Conservation (phyloP, 768 basidiomycete species). For the Boletus edulis region DNA sequence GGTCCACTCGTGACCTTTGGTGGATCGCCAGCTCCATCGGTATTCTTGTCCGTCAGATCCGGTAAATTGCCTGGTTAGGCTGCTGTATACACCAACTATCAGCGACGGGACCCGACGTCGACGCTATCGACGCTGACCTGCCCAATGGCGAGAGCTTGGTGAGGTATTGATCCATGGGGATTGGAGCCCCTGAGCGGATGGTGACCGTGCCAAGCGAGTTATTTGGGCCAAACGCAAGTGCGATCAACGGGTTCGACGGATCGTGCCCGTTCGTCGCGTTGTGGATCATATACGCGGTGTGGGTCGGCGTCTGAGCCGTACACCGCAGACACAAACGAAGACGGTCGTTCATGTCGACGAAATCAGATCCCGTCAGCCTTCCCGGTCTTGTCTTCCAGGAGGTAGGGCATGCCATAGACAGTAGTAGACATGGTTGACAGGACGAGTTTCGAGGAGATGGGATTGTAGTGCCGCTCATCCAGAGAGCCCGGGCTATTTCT, state of each 20-base stretch:
- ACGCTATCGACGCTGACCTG: conserved; percentile 36
- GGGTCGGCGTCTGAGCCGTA: conserved; percentile 40
- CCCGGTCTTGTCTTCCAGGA: conserved; percentile 65
- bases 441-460: neutral
- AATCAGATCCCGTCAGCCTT: conserved; percentile 50
- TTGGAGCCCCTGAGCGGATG: conserved; percentile 35
- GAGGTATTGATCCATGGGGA: conserved; percentile 56
- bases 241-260: conserved; percentile 40
- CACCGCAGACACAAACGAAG: conserved; percentile 49
- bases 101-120: neutral
- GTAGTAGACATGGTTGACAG: conserved; percentile 31
- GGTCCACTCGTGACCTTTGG: conserved; percentile 60
- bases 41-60: conserved; percentile 63
- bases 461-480: neutral
- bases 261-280: conserved; percentile 32
- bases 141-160: conserved; percentile 36
- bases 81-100: conserved; percentile 30
- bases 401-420: conserved; percentile 54
- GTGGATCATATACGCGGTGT: conserved; percentile 53
- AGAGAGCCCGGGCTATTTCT: conserved; percentile 24
- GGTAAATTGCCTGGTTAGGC: conserved; percentile 48
- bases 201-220: conserved; percentile 53
- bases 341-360: conserved; percentile 62
- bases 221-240: conserved; percentile 50
- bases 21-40: conserved; percentile 51